Conservation (phyloP, 1,284 basidiomycete genomes). For the Fistulinella staudtii region DNA sequence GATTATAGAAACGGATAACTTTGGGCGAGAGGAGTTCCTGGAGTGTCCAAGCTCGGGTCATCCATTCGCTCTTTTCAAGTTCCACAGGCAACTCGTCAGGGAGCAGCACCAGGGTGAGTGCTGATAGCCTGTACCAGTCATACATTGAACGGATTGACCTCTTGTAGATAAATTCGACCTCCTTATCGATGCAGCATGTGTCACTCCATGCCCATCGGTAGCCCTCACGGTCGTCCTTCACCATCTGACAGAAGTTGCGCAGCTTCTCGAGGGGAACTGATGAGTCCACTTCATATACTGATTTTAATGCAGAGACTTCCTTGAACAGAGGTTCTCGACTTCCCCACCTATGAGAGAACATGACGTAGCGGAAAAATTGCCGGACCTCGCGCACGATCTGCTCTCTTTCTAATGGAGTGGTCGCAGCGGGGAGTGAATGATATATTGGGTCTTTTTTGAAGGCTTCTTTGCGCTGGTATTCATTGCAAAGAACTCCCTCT, state of each 20-base stretch:
- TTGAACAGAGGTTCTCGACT: neutral
- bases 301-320: neutral
- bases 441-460: neutral
- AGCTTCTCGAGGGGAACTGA: neutral
- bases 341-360: neutral
- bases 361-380: neutral
- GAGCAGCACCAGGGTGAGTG: neutral
- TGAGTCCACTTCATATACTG: neutral
- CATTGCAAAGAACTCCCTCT: neutral
- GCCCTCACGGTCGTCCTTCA: neutral
- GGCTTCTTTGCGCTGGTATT: neutral
- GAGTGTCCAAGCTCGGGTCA: neutral
- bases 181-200: neutral
- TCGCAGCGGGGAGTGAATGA: neutral
- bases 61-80: neutral
- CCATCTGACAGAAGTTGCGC: neutral
- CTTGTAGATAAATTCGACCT: neutral
- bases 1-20: conserved; percentile 1
- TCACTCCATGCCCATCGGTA: neutral
- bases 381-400: neutral
- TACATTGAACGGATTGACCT: neutral
- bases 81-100: neutral
- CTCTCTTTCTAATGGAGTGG: neutral
- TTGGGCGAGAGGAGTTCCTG: conserved; percentile 5
- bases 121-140: neutral